A percentile compares a stretch with the other conserved stretches of the same genome.
Conservation (phyloP, 192 early-diverging fungal genomes). For the Fimicolochytrium jonesii region DNA sequence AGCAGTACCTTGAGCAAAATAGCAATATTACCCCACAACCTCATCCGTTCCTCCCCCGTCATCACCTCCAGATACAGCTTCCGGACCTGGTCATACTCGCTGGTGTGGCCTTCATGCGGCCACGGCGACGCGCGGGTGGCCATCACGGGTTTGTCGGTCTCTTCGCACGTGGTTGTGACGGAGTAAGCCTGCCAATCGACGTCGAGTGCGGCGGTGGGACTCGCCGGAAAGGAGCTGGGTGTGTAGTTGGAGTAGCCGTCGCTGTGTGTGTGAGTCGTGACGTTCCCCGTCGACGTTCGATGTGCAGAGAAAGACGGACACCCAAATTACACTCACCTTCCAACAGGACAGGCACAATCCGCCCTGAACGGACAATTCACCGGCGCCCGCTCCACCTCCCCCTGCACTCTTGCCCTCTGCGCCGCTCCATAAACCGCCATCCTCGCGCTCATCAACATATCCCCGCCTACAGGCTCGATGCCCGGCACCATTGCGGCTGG, state of each 20-base stretch:
- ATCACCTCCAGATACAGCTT: neutral
- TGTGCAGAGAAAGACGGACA: too few relatives aligned
- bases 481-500: neutral
- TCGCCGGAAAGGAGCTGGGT: too few relatives aligned
- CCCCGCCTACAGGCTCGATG: neutral
- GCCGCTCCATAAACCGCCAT: neutral
- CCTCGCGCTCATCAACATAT: neutral
- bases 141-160: neutral
- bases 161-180: too few relatives aligned
- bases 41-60: neutral
- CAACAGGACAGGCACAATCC: neutral
- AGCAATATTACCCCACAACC: neutral
- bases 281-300: too few relatives aligned
- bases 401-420: neutral
- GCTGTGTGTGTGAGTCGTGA: too few relatives aligned
- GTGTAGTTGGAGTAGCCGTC: too few relatives aligned
- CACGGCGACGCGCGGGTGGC: neutral
- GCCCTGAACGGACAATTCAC: neutral
- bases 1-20: neutral
- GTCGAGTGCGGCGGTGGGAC: too few relatives aligned
- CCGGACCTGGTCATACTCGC: slow-evolving; percentile 1
- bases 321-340: neutral
- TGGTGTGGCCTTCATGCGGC: neutral
- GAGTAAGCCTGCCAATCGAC: too few relatives aligned
- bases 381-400: neutral